A percentile compares a stretch with the other conserved stretches of the same genome.
phyloP scores from a whole-genome alignment of 257 asterid species.

The Penstemon eatonii region DNA sequence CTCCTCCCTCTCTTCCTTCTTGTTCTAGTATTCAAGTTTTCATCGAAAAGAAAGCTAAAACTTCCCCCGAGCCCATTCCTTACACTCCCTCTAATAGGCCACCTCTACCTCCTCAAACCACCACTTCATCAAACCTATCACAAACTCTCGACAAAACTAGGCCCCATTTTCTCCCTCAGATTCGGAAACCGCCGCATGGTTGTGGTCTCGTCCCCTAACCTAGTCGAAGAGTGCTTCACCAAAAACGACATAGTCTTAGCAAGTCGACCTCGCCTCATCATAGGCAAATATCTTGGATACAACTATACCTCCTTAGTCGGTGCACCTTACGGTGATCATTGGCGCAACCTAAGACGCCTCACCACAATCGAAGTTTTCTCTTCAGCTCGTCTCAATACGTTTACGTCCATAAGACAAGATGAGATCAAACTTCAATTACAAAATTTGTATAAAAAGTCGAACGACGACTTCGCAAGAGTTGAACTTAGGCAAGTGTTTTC shows the following conservation, averaged over 20 bases:
- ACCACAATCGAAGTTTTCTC: conserved; percentile 47
- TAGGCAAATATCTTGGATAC: conserved; percentile 52
- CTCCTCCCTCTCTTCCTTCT: background rate
- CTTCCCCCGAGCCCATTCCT: conserved; percentile 49
- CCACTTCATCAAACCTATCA: conserved; percentile 46
- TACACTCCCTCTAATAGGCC: conserved; percentile 52
- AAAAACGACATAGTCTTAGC: conserved; percentile 55
- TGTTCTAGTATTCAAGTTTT: background rate
- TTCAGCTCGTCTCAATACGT: conserved; percentile 46
- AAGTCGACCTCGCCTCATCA: conserved; percentile 42
- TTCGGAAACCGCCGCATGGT: conserved; percentile 50
- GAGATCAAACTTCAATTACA: conserved; percentile 33
- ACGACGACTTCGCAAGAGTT: conserved; percentile 26
- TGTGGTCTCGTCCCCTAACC: conserved; percentile 45
- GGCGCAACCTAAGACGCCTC: conserved; percentile 62
- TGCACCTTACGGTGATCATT: conserved; percentile 56
- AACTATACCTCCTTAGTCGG: conserved; percentile 32
- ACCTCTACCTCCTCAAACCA: conserved; percentile 54
- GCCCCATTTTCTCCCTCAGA: conserved; percentile 58
- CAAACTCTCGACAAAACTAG: conserved; percentile 37
- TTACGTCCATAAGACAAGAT: conserved; percentile 37
- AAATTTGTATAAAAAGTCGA: conserved; percentile 20
- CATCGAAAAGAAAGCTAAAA: conserved; percentile 21
- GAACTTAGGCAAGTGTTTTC: conserved; percentile 35
- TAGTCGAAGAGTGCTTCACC: conserved; percentile 64